Evolutionary conservation across 495 filamentous ascomycete species (phyloP).

Genomic region (Penicillium paxilli): DNA sequence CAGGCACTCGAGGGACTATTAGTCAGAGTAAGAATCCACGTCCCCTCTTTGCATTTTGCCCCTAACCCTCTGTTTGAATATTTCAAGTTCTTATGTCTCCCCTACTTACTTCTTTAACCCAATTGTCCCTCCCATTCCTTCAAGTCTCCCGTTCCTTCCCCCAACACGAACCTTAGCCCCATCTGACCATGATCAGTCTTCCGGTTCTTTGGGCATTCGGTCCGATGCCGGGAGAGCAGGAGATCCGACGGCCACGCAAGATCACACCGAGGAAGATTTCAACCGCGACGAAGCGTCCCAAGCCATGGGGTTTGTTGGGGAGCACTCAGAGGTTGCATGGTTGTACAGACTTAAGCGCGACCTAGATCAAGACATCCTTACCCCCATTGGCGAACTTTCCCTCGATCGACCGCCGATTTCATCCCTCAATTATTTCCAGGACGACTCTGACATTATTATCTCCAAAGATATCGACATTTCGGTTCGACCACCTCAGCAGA

Average conservation of each 20-base stretch:
- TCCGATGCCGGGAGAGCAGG: slow-evolving; percentile 28
- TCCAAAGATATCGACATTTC: slow-evolving; percentile 46
- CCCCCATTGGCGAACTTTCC: slow-evolving; percentile 13
- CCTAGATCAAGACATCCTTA: slow-evolving; percentile 26
- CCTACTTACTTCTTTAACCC: background rate
- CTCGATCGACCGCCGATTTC: slow-evolving; percentile 32
- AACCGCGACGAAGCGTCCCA: slow-evolving; percentile 51
- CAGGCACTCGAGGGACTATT: slow-evolving; percentile 26
- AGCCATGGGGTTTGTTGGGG: slow-evolving; percentile 61
- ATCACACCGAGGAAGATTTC: slow-evolving; percentile 59
- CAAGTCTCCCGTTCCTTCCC: background rate
- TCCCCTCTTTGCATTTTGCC: background rate
- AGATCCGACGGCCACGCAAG: slow-evolving; percentile 49
- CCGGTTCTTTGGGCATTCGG: background rate
- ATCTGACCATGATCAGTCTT: slow-evolving; percentile 1
- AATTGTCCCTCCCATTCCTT: background rate
- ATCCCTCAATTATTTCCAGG: slow-evolving; percentile 55
- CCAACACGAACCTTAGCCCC: background rate
- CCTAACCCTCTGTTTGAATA: background rate
- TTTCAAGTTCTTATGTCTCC: background rate
- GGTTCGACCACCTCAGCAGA: slow-evolving; percentile 47
- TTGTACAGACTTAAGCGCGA: slow-evolving; percentile 49
- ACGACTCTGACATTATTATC: slow-evolving; percentile 49
- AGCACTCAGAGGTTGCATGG: slow-evolving; percentile 64
- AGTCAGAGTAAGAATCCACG: slow-evolving; percentile 15